Evolutionary conservation across 1,284 basidiomycete genomes (phyloP).

Genomic region (Bondarzewia mesenterica): DNA sequence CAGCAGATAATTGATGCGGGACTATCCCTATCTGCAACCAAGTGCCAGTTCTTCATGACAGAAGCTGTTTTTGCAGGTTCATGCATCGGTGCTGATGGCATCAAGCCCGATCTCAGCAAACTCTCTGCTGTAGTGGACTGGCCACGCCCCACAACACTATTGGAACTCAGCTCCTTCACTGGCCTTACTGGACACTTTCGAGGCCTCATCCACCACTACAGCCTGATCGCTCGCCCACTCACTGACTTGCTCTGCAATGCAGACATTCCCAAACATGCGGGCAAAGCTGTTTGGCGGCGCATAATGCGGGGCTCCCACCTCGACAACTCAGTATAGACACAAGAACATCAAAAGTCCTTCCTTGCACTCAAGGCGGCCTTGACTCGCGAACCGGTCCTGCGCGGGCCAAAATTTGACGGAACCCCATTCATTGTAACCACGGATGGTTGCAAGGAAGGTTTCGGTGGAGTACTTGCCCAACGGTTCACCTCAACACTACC

Average conservation of each 20-base stretch:
- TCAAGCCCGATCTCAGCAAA: constrained; percentile 24
- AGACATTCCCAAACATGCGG: too few relatives aligned
- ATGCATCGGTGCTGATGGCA: constrained; percentile 20
- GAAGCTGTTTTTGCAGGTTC: constrained; percentile 26
- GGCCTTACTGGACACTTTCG: constrained; percentile 20
- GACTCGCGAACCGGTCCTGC: background rate
- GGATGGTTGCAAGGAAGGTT: background rate
- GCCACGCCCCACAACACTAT: constrained; percentile 20
- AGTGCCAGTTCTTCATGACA: constrained; percentile 23
- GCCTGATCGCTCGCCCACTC: too few relatives aligned
- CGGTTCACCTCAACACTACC: background rate
- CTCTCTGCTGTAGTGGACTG: constrained; percentile 28
- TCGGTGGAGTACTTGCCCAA: background rate
- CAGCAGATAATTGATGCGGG: constrained; percentile 12
- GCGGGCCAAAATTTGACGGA: background rate
- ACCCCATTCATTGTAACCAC: background rate
- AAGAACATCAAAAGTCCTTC: too few relatives aligned
- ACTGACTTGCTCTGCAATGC: too few relatives aligned
- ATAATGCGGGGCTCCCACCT: too few relatives aligned
- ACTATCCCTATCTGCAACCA: constrained; percentile 25
- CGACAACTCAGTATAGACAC: too few relatives aligned
- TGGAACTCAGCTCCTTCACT: constrained; percentile 19
- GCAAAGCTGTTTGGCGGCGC: too few relatives aligned
- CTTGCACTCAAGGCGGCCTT: background rate
- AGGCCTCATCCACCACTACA: constrained; percentile 12